These are phyloP conservation scores for Orbilia ellipsospora DNA, from an alignment of 2,329 filamentous ascomycete species.

Conservation along the genomic window DNA sequence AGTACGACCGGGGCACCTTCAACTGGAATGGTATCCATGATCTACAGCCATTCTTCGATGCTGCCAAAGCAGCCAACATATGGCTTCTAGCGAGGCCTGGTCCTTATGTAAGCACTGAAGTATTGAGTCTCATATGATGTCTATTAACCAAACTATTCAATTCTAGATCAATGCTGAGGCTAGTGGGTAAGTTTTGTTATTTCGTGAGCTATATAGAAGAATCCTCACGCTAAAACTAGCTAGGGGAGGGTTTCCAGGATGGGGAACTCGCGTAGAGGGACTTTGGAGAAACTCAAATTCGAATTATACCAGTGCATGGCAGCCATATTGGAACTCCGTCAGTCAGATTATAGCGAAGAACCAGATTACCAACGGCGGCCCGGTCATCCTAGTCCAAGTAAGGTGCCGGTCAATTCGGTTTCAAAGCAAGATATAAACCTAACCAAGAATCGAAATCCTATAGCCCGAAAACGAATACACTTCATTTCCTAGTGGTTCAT, in stretches of 20 bases:
- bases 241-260: conserved; percentile 83
- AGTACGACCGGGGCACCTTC: conserved; percentile 78
- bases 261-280: conserved; percentile 71
- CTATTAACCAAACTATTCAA: not conserved
- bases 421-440: not conserved
- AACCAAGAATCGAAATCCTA: not conserved
- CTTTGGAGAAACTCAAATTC: conserved; percentile 57
- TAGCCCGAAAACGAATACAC: conserved; percentile 81
- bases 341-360: conserved; percentile 75
- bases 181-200: conserved; percentile 26
- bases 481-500: conserved; percentile 64
- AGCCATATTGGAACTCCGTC: conserved; percentile 71
- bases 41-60: conserved; percentile 79
- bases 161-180: conserved; percentile 58
- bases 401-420: not conserved
- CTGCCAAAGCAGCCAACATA: conserved; percentile 77
- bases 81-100: conserved; percentile 73
- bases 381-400: conserved; percentile 77
- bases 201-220: no score
- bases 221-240: conserved; percentile 58
- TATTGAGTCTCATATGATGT: not conserved
- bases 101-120: conserved; percentile 47
- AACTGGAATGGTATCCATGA: conserved; percentile 78
- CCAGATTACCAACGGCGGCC: conserved; percentile 85
- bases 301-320: conserved; percentile 58